Conservation (phyloP, 73 alveolate species). For the Paramecium caudatum region DNA sequence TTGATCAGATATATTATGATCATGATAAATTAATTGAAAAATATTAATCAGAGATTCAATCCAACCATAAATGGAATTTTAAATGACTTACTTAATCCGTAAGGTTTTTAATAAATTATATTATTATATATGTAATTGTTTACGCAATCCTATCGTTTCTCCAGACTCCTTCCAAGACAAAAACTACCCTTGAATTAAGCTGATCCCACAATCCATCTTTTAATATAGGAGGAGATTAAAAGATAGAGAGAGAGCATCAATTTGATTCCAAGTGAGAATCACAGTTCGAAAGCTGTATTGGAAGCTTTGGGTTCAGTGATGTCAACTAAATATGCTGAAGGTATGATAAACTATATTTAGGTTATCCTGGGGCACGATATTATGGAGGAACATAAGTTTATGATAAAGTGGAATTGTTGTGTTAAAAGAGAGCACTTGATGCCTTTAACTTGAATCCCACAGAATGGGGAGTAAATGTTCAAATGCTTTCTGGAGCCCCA, state of each 20-base stretch:
- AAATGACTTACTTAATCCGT: neutral
- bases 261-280: slow-evolving; percentile 93
- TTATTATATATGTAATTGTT: slow-evolving; percentile 24
- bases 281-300: slow-evolving; percentile 87
- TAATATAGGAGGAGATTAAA: slow-evolving; percentile 87
- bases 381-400: slow-evolving; percentile 95
- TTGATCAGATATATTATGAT: neutral
- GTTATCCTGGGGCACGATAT: slow-evolving; percentile 93
- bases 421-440: slow-evolving; percentile 90
- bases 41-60: neutral
- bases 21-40: slow-evolving; percentile 4
- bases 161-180: slow-evolving; percentile 49
- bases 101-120: no score
- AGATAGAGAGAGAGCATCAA: slow-evolving; percentile 88
- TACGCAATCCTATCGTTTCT: slow-evolving; percentile 25
- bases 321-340: slow-evolving; percentile 96
- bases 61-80: slow-evolving; percentile 48
- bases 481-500: slow-evolving; percentile 97
- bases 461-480: slow-evolving; percentile 98
- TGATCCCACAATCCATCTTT: slow-evolving; percentile 88
- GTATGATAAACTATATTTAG: slow-evolving; percentile 76
- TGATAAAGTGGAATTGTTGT: slow-evolving; percentile 91
- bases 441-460: slow-evolving; percentile 89
- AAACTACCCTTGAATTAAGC: slow-evolving; percentile 59
- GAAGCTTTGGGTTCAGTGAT: slow-evolving; percentile 95